These are phyloP conservation scores for Sporothrix schenckii DNA, from an alignment of 2,329 filamentous ascomycete genomes.

Conservation along the genomic window DNA sequence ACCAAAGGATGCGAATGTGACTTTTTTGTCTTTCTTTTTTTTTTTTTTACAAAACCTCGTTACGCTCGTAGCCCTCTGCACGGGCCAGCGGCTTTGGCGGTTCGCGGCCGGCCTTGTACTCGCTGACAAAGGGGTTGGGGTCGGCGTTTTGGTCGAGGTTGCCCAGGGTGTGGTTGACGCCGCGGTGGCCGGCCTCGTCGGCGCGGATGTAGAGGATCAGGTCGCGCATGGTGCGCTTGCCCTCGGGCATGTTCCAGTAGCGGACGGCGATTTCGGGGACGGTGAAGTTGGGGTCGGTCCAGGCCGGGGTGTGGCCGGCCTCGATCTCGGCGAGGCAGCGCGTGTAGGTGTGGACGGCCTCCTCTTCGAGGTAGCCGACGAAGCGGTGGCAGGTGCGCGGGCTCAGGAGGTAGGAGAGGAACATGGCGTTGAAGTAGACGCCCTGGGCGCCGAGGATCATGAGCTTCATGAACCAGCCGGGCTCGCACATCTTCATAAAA, in stretches of 20 bases:
- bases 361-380: conserved; percentile 95
- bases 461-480: conserved; percentile 80
- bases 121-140: conserved; percentile 87
- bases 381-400: conserved; percentile 91
- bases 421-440: conserved; percentile 94
- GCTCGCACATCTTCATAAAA: conserved; percentile 80
- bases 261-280: conserved; percentile 87
- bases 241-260: conserved; percentile 95
- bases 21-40: too few species aligned
- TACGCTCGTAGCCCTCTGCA: conserved; percentile 77
- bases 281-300: conserved; percentile 68
- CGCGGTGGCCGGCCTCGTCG: conserved; percentile 79
- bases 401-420: conserved; percentile 82
- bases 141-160: conserved; percentile 85
- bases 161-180: conserved; percentile 92
- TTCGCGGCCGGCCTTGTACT: conserved; percentile 70
- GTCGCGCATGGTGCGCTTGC: conserved; percentile 78
- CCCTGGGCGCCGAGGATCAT: conserved; percentile 93
- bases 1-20: neutral
- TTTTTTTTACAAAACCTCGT: conserved; percentile 65
- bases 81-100: conserved; percentile 69
- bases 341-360: conserved; percentile 94
- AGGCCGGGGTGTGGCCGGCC: conserved; percentile 77
- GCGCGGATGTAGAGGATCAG: conserved; percentile 83
- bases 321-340: conserved; percentile 87